A percentile compares a stretch with the other conserved stretches of the same genome.
phyloP scores from a whole-genome alignment of 2,329 filamentous ascomycete species.

The Aureobasidium subglaciale region DNA sequence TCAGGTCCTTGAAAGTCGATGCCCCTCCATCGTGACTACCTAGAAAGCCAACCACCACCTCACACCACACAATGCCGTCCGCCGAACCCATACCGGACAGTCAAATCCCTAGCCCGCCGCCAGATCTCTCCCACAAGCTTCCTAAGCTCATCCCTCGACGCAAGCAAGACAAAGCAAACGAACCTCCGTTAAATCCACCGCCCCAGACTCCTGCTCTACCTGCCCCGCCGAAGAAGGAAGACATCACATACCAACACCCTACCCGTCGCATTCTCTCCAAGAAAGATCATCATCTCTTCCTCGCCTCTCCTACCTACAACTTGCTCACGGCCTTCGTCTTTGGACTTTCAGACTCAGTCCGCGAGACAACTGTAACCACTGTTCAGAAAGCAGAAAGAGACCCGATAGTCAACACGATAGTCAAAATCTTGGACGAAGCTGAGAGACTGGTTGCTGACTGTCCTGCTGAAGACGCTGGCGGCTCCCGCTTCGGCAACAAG shows the following conservation, averaged over 20 bases:
- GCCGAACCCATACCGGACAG: constrained; percentile 82
- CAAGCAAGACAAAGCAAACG: constrained; percentile 42
- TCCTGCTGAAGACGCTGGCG: constrained; percentile 77
- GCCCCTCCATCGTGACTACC: too few species aligned
- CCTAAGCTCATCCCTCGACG: constrained; percentile 62
- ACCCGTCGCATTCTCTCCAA: constrained; percentile 73
- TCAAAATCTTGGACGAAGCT: constrained; percentile 63
- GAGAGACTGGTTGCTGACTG: constrained; percentile 59
- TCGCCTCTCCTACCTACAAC: constrained; percentile 65
- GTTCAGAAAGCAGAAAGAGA: constrained; percentile 52
- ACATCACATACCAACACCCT: constrained; percentile 54
- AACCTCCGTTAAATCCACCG: constrained; percentile 43
- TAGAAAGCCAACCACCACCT: not conserved
- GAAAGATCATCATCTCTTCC: constrained; percentile 74
- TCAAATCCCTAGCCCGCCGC: constrained; percentile 34
- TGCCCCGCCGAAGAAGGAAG: constrained; percentile 53
- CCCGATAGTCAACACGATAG: constrained; percentile 54
- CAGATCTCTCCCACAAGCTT: constrained; percentile 51
- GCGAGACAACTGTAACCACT: constrained; percentile 58
- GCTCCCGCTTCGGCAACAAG: constrained; percentile 91
- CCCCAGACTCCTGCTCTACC: constrained; percentile 71
- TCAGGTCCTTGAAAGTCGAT: not conserved
- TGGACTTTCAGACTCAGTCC: constrained; percentile 72
- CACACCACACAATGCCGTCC: constrained; percentile 32
- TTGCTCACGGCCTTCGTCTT: constrained; percentile 83